Base-by-base conservation (phyloP, 2,329 filamentous ascomycete species). In the Xylariaceae sp. region DNA sequence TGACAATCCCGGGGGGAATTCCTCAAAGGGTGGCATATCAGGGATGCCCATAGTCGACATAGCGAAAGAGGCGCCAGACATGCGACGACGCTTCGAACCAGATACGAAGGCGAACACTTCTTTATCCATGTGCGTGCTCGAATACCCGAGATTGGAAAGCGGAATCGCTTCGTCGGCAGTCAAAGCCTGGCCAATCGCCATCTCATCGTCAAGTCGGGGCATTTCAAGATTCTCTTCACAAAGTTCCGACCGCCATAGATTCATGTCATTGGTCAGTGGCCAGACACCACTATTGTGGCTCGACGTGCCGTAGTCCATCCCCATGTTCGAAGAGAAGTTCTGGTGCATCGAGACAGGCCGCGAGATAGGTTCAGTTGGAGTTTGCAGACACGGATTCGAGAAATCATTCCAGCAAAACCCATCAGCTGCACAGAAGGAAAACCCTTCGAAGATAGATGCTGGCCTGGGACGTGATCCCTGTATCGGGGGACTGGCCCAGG, bases 31-130 rank as follows among this genome's bases (percentile, higher is more conserved):
- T 34, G 79, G 72, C 59, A 85, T 76, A 51, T 86, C 82, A 4
- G 80, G 82, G 29, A 83, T 65, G 15, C 70, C 74, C 29, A 74
- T 74, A 1, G 76, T 85, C 12, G 83, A 86, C 64, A 86, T 74
- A 27, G 81, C 83, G 54, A 85, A 84, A 1, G 83, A 85, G 2
- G 83, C 85, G 33, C 81, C 81, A 14, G 83, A 85, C 68, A 85
- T 74, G 45, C 81, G 74, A 43, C 81, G 72, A 32, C 72, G 68
- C 46, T 75, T 72, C 31, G 72, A 60, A n/a, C 64, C 66, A 38
- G 70, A 64, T 28, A 78, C 75, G 44, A 74, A 68, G 41, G 65
- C 66, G 43, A 74, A 53, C 13, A 62, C 48, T 24, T 78, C 73
- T 38, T 66, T 62, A n/a, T 80, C 76, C 59, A 69, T 50, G 50